Evolutionary conservation across 352 stramenopile species (phyloP).

Genomic region (Pythium scleroteichum): DNA sequence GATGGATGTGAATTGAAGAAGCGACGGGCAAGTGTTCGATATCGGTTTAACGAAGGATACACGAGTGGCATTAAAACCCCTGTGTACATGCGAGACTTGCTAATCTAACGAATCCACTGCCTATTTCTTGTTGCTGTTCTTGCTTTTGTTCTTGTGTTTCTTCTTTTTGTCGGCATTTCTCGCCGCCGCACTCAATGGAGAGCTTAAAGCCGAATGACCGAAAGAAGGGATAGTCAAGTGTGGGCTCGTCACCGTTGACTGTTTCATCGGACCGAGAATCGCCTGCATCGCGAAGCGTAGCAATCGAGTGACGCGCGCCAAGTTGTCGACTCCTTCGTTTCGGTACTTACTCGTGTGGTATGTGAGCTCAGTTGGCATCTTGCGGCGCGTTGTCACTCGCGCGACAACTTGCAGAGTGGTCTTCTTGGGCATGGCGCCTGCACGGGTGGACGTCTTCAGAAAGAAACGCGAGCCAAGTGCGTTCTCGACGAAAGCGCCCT

Average conservation of each 20-base stretch:
- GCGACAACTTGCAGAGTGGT: conserved; percentile 35
- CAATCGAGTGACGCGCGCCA: conserved; percentile 50
- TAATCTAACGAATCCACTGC: conserved; percentile 32
- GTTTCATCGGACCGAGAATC: conserved; percentile 57
- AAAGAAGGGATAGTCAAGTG: conserved; percentile 5
- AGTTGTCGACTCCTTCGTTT: conserved; percentile 26
- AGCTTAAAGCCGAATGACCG: too few species aligned
- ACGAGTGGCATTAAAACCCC: conserved; percentile 88
- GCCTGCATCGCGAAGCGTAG: conserved; percentile 74
- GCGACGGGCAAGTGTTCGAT: conserved; percentile 59
- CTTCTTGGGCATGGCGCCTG: conserved; percentile 16
- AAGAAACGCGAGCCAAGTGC: conserved; percentile 58
- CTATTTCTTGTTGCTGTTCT: conserved; percentile 43
- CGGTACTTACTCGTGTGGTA: conserved; percentile 28
- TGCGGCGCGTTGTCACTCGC: conserved; percentile 35
- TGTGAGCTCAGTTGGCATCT: conserved; percentile 12
- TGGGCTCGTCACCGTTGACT: conserved; percentile 20
- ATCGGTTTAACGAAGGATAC: conserved; percentile 91
- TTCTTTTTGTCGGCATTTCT: conserved; percentile 16
- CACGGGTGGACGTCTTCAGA: conserved; percentile 44
- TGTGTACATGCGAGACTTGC: conserved; percentile 86
- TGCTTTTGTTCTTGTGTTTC: conserved; percentile 46
- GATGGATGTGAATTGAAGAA: conserved; percentile 19
- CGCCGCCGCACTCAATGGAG: conserved; percentile 1
- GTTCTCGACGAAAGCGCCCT: conserved; percentile 58